Evolutionary conservation across 2,329 filamentous ascomycete species (phyloP).

Genomic region (Blumeriella jaapii): DNA sequence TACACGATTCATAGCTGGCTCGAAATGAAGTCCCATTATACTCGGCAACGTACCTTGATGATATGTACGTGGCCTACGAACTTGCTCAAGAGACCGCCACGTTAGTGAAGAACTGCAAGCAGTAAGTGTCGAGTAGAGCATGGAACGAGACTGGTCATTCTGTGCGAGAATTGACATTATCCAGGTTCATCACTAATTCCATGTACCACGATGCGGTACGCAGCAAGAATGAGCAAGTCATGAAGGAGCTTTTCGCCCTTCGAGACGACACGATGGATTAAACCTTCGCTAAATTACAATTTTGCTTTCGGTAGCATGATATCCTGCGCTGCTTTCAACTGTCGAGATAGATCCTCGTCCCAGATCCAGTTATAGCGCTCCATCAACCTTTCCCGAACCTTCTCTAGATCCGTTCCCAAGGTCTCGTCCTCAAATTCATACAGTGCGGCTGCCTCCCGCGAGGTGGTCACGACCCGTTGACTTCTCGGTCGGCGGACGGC

Average conservation of each 20-base stretch:
- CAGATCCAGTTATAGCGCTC: conserved; percentile 29
- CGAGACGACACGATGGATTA: conserved; percentile 56
- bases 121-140: conserved; percentile 25
- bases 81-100: conserved; percentile 62
- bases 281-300: conserved; percentile 9
- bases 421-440: conserved; percentile 35
- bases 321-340: conserved; percentile 29
- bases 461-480: conserved; percentile 24
- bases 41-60: conserved; percentile 70
- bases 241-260: conserved; percentile 64
- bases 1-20: conserved; percentile 34
- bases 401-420: conserved; percentile 28
- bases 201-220: conserved; percentile 81
- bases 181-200: conserved; percentile 62
- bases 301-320: conserved; percentile 22
- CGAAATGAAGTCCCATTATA: conserved; percentile 79
- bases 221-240: conserved; percentile 60
- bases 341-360: conserved; percentile 27
- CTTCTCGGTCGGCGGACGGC: conserved; percentile 31
- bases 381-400: conserved; percentile 28
- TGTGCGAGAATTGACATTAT: background rate
- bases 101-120: conserved; percentile 64
- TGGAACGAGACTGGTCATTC: background rate
- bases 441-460: conserved; percentile 22
- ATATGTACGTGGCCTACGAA: conserved; percentile 84